A percentile compares a stretch with the other conserved stretches of the same genome.
phyloP scores from a whole-genome alignment of 1,139 yeast species.

The Suhomyces wounanorum region DNA sequence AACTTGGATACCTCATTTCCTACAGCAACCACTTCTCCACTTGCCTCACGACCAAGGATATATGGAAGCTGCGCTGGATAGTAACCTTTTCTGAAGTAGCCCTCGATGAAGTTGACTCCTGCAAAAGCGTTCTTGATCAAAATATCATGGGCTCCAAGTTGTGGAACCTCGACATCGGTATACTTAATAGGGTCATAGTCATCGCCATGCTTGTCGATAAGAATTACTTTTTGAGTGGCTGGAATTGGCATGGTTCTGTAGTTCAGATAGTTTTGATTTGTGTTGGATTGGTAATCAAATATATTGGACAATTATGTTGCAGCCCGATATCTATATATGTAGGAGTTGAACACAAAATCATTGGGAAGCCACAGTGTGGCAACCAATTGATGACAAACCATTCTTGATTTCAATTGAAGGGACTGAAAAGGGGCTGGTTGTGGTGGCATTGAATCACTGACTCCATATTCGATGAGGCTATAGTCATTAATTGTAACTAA shows the following conservation, averaged over 20 bases:
- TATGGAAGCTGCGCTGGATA: constrained; percentile 64
- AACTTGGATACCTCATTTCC: constrained; percentile 61
- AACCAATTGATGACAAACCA: neutral
- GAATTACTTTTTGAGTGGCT: constrained; percentile 55
- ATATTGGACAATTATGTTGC: neutral
- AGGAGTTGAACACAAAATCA: neutral
- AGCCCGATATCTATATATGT: neutral
- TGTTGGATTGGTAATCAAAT: neutral
- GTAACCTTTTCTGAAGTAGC: constrained; percentile 76
- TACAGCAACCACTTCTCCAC: constrained; percentile 69
- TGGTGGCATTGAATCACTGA: neutral
- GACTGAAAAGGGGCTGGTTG: neutral
- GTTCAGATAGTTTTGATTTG: neutral
- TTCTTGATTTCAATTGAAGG: neutral
- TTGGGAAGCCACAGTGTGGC: neutral
- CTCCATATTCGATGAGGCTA: neutral
- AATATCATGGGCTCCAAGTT: constrained; percentile 54
- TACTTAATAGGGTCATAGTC: constrained; percentile 41
- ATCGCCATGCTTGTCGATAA: constrained; percentile 57
- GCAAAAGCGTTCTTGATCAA: constrained; percentile 71
- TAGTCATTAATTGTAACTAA: too few species aligned
- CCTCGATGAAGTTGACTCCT: constrained; percentile 82
- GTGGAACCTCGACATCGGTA: constrained; percentile 60
- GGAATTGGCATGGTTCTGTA: constrained; percentile 9
- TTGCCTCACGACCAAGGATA: constrained; percentile 80